Conservation (phyloP, 208 protist species). For the Crithidia bombi region DNA sequence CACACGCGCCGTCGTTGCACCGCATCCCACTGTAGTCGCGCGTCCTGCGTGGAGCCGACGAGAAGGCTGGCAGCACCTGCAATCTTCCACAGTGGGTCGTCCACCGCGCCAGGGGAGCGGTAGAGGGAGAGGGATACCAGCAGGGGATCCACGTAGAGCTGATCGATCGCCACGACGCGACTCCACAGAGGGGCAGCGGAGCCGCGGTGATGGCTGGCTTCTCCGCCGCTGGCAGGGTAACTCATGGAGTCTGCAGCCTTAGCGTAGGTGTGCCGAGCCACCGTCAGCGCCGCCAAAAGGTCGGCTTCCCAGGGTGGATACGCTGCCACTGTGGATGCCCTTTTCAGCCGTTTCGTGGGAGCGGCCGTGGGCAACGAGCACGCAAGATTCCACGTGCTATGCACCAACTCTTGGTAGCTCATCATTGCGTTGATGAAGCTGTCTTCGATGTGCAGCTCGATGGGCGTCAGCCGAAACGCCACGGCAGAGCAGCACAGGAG, state of each 20-base stretch:
- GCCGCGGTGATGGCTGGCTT: neutral
- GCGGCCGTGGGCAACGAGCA: neutral
- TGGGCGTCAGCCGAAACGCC: slow-evolving; percentile 35
- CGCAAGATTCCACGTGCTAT: slow-evolving; percentile 23
- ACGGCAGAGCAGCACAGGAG: slow-evolving; percentile 59
- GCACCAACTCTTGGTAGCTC: slow-evolving; percentile 42
- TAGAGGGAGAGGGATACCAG: slow-evolving; percentile 79
- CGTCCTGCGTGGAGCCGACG: slow-evolving; percentile 72
- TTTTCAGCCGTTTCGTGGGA: neutral
- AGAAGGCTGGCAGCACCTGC: slow-evolving; percentile 67
- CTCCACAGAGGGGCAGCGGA: slow-evolving; percentile 20
- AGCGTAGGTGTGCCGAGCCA: neutral
- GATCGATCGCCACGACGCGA: slow-evolving; percentile 59
- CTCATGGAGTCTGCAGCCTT: neutral
- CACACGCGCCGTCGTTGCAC: slow-evolving; percentile 59
- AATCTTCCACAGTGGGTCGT: slow-evolving; percentile 76
- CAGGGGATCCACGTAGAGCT: slow-evolving; percentile 62
- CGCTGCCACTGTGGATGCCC: neutral
- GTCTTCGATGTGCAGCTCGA: slow-evolving; percentile 81
- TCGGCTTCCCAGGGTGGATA: neutral
- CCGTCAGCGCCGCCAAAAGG: neutral
- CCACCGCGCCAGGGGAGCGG: slow-evolving; percentile 63
- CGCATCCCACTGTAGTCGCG: slow-evolving; percentile 65
- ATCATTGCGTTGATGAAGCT: slow-evolving; percentile 65
- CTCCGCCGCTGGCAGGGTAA: neutral